Conservation (phyloP, 345 rosid species). For the Syzygium grande region DNA sequence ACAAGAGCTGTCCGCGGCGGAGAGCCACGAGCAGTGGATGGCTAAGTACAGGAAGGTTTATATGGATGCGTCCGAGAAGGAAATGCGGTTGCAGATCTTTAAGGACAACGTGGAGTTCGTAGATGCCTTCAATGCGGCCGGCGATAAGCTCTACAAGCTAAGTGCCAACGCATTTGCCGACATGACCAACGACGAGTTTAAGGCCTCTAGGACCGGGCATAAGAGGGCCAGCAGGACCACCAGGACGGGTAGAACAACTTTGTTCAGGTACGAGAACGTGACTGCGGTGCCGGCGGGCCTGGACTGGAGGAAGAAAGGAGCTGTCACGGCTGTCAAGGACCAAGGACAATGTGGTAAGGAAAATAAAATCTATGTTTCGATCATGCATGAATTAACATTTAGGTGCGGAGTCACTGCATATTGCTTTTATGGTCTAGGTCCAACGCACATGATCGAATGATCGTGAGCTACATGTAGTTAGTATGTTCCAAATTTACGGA, state of each 20-base stretch:
- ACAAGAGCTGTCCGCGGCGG: neutral
- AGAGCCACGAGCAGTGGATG: conserved; percentile 21
- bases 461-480: too few species aligned
- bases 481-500: too few species aligned
- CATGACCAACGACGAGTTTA: conserved; percentile 18
- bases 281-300: conserved; percentile 4
- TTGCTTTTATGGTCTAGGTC: too few species aligned
- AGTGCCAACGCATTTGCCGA: conserved; percentile 28
- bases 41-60: conserved; percentile 3
- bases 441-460: too few species aligned
- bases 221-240: neutral
- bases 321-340: conserved; percentile 26
- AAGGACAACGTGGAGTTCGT: conserved; percentile 20
- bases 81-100: conserved; percentile 23
- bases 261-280: neutral
- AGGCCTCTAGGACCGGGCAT: conserved; percentile 3
- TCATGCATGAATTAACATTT: too few species aligned
- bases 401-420: too few species aligned
- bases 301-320: conserved; percentile 32
- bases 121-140: conserved; percentile 14
- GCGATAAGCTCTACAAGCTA: conserved; percentile 17
- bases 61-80: conserved; percentile 10
- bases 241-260: neutral
- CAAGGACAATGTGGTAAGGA: conserved; percentile 26
- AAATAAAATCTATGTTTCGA: neutral